Evolutionary conservation across 1,139 yeast genomes (phyloP), one percentile per base, ranked within the genome.

Genomic region (Pichia sp.): DNA sequence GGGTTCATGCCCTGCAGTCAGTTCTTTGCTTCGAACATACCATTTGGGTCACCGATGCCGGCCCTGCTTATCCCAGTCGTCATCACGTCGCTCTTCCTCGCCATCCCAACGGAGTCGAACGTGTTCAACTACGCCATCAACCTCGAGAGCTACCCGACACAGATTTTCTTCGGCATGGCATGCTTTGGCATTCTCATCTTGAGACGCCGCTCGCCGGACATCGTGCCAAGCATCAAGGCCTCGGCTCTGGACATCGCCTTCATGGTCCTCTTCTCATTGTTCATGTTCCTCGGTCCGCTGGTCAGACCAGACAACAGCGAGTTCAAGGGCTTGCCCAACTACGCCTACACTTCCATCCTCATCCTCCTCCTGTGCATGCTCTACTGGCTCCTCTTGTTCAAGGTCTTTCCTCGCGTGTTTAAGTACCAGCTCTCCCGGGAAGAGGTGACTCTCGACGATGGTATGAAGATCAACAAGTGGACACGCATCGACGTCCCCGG

Each of bases 1-100:
- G 87, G 87, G 0, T 80, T 75, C 60, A 66, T 82, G 41, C 87
- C 87, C 3, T 76, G 72, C 49, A 78, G 84, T 1, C 64, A 62
- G 45, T 70, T 74, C 53, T 77, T 81, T 76, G 77, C 85, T 0
- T 78, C 85, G 5, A 81, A 81, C 59, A 75, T 78, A 74, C 85
- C 85, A 3, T 75, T 71, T 55, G 81, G 80, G 1, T 78, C 85
- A 0, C 86, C 86, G 1, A 61, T 81, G 44, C 72, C 78, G 3
- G 73, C 84, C 1, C 54, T 72, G 16, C 15, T 64, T 2, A 58
- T 72, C 30, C 73, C 73, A 26, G 59, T 70, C 7, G 44, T 60
- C 15, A 66, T 70, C 2, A 67, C 75, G 2, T 55, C 65, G 0
- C 53, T 62, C 31, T 70, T 72, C 43, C 55, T 72, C 15, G 53